Conservation (phyloP, 768 basidiomycete genomes). For the Mycena epipterygia region DNA sequence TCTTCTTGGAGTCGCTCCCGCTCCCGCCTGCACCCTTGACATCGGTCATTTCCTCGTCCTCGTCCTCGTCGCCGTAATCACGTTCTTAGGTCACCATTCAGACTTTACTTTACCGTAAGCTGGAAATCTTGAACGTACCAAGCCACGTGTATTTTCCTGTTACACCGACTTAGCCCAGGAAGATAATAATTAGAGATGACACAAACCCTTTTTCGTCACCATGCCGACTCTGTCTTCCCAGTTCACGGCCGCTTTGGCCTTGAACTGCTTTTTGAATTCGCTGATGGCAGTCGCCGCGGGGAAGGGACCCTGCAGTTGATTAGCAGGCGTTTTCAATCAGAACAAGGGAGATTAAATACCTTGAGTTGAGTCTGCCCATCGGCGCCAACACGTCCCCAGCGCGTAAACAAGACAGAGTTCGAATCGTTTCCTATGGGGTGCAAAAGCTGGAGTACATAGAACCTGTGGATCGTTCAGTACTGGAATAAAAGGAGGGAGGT, state of each 20-base stretch:
- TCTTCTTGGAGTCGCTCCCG: slow-evolving; percentile 25
- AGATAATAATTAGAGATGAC: background rate
- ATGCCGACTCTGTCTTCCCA: slow-evolving; percentile 69
- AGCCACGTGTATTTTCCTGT: slow-evolving; percentile 73
- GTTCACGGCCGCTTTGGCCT: slow-evolving; percentile 59
- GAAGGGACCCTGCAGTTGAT: slow-evolving; percentile 60
- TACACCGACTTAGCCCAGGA: background rate
- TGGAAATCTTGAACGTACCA: slow-evolving; percentile 49
- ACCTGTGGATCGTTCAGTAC: slow-evolving; percentile 48
- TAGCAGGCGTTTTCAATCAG: background rate
- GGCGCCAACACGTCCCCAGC: slow-evolving; percentile 77
- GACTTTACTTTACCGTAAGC: background rate
- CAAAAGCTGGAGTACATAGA: slow-evolving; percentile 71
- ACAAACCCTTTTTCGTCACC: slow-evolving; percentile 63
- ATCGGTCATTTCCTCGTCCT: slow-evolving; percentile 58
- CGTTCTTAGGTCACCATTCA: slow-evolving; percentile 54
- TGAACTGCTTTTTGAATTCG: slow-evolving; percentile 75
- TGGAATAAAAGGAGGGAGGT: background rate
- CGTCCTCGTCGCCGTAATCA: slow-evolving; percentile 64
- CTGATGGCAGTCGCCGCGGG: slow-evolving; percentile 51
- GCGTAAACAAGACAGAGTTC: slow-evolving; percentile 59
- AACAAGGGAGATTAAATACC: slow-evolving; percentile 44
- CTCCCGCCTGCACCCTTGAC: slow-evolving; percentile 36
- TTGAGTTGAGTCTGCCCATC: slow-evolving; percentile 63
- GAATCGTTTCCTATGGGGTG: slow-evolving; percentile 59